Percentiles rank a stretch among this genome's conserved stretches.
phyloP scores from a whole-genome alignment of 2,329 filamentous ascomycete genomes.

The Penicillium sp. region DNA sequence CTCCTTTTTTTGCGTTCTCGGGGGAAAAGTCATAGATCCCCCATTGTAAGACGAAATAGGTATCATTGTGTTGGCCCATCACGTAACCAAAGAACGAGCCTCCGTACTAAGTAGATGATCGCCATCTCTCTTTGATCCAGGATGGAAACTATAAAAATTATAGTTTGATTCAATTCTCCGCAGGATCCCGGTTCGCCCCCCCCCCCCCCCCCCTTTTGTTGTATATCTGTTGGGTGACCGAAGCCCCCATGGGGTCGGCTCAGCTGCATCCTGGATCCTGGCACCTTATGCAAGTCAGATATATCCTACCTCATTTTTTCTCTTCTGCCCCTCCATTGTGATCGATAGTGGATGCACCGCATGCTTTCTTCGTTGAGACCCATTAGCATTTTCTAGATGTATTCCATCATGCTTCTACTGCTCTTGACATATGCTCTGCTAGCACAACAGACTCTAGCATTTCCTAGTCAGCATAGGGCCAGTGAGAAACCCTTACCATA shows the following conservation, averaged over 20 bases:
- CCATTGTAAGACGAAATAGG: background rate
- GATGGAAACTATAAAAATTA: background rate
- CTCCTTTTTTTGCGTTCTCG: background rate
- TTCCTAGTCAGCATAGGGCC: background rate
- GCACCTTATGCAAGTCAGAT: background rate
- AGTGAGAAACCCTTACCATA: background rate
- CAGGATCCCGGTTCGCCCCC: background rate
- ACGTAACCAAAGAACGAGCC: background rate
- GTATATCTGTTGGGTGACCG: background rate
- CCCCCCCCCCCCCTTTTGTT: background rate
- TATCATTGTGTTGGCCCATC: background rate
- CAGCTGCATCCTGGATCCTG: background rate
- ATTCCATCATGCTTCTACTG: background rate
- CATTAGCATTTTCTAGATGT: background rate
- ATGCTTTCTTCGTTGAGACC: background rate
- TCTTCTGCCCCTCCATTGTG: background rate
- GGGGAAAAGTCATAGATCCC: background rate
- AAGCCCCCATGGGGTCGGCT: background rate
- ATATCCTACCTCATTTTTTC: background rate
- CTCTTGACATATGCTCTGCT: background rate
- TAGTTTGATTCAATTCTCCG: background rate
- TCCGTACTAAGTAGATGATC: conserved; percentile 1
- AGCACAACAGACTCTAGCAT: background rate
- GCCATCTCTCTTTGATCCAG: background rate
- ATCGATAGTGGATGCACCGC: background rate